Conservation (phyloP, 2,329 filamentous ascomycete species). For the Cryphonectria carpinicola region DNA sequence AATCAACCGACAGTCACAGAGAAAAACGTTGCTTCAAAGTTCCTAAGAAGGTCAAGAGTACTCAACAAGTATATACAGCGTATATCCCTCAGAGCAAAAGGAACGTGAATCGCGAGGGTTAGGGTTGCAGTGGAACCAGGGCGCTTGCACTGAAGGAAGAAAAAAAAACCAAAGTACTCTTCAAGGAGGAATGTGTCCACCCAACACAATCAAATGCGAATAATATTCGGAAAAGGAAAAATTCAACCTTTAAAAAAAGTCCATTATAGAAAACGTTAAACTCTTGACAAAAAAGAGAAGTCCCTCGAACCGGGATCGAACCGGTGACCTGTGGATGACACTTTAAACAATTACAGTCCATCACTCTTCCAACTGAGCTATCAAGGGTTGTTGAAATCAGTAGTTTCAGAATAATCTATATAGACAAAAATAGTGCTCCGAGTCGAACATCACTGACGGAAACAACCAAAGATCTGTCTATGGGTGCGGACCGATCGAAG, state of each 20-base stretch:
- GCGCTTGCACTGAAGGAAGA: neutral
- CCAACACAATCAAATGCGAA: neutral
- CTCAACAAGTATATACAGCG: too few relatives aligned
- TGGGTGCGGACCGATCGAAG: too few relatives aligned
- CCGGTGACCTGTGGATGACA: constrained; percentile 14
- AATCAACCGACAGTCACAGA: neutral
- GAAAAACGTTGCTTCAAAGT: neutral
- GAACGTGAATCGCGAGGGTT: too few relatives aligned
- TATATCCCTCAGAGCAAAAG: too few relatives aligned
- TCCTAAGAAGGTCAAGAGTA: too few relatives aligned
- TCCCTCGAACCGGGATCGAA: constrained; percentile 16
- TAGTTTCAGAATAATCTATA: neutral
- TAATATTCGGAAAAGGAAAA: too few relatives aligned
- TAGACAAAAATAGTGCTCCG: too few relatives aligned
- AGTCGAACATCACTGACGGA: too few relatives aligned
- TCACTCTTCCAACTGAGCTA: constrained; percentile 16
- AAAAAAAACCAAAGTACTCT: neutral
- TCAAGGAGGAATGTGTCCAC: neutral
- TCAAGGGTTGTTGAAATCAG: neutral
- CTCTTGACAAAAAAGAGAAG: neutral
- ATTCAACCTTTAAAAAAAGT: too few relatives aligned
- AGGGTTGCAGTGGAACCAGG: too few relatives aligned
- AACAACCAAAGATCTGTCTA: too few relatives aligned
- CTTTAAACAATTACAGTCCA: constrained; percentile 12
- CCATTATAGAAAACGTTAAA: too few relatives aligned